phyloP scores from a whole-genome alignment of 805 yeast genomes.

The Limtongia smithiae region DNA sequence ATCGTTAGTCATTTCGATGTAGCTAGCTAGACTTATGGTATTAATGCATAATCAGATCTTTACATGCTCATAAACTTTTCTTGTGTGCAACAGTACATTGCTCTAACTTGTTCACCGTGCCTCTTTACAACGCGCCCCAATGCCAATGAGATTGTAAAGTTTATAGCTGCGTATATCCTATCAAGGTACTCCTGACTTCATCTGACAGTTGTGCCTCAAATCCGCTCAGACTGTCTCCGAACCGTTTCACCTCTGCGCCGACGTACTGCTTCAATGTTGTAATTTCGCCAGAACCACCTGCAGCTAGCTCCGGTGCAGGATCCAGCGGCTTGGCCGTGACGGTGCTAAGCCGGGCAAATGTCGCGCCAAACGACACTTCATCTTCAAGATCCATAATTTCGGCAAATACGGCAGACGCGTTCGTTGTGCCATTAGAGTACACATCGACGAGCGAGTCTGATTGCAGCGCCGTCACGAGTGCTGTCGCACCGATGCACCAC shows the following conservation, averaged over 20 bases:
- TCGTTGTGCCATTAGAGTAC: conserved; percentile 26
- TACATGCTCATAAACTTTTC: too few relatives aligned
- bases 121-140: too few relatives aligned
- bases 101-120: too few relatives aligned
- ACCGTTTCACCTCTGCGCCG: conserved; percentile 2
- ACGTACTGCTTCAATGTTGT: conserved; percentile 6
- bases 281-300: conserved; percentile 3
- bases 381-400: conserved; percentile 40
- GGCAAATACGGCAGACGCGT: conserved; percentile 41
- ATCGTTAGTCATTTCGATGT: too few relatives aligned
- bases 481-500: conserved; percentile 34
- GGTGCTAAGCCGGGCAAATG: conserved; percentile 68
- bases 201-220: not conserved
- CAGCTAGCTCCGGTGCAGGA: conserved; percentile 50
- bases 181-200: not conserved
- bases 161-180: too few relatives aligned
- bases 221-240: too few relatives aligned
- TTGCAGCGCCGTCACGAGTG: conserved; percentile 6
- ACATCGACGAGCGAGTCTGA: conserved; percentile 22
- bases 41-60: too few relatives aligned
- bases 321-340: conserved; percentile 62
- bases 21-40: too few relatives aligned
- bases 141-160: too few relatives aligned
- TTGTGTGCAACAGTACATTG: too few relatives aligned
- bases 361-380: conserved; percentile 82